Base-by-base conservation (phyloP, 129 eudicot genomes). In the Escallonia herrerae region DNA sequence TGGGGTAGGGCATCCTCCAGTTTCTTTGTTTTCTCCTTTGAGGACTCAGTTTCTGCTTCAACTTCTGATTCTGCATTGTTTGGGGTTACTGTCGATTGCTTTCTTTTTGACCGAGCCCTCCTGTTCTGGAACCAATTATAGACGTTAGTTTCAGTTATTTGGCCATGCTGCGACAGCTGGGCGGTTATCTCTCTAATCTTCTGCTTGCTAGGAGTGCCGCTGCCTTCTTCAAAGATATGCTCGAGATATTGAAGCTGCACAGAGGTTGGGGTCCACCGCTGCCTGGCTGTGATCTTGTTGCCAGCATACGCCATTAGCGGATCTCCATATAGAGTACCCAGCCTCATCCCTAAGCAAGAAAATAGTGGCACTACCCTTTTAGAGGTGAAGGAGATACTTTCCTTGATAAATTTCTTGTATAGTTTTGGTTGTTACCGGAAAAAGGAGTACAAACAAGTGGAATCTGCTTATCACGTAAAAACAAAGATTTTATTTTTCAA, bases 291-390 rank as follows among this genome's bases (percentile, higher is more conserved):
- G 45, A 72, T 60, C 57, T 62, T 72, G 77, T 59, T 54, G 15
- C 84, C 84, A 15, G 63, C 85, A 22, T 79, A 71, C 45, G 80
- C 64, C 41, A 81, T 70, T 14, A 76, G 33, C 2, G 85, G 76
- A 67, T 85, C 93, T 58, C 79, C 71, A 54, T 79, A 85, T 0
- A 77, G 59, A 58, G 71, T 73, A 54, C 85, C 87, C 62, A 85
- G 63, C 68, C 81, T 79, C 47, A 52, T 72, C 67, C 81, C 88
- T 69, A 69, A 47, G 38, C 3, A 5, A 66, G 43, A 43, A 52
- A 5, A 67, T 37, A 13, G 43, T n/a, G 5, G 33, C 33, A 22
- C 33, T 22, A 22, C 33, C 33, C 33, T 22, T 22, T 22, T 22
- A 22, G 33, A 22, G 33, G 33, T 22, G 33, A 22, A 22, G 33